phyloP scores from a whole-genome alignment of 306 rosid species.

The Trifolium fragiferum region DNA sequence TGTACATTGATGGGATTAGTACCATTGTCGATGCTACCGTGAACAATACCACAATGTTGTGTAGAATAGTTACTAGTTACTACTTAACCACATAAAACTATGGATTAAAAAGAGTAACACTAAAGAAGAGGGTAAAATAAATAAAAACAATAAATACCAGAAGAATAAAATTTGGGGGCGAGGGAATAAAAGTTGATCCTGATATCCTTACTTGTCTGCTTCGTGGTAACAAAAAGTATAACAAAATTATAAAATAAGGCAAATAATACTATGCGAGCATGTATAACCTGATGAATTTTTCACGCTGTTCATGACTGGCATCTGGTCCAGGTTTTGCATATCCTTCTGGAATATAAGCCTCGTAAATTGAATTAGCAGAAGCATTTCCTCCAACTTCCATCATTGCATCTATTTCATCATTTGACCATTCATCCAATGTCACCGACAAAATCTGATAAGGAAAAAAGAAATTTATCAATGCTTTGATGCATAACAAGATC shows the following conservation, averaged over 20 bases:
- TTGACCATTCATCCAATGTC: constrained; percentile 93
- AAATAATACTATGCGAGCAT: constrained; percentile 21
- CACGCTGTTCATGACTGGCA: constrained; percentile 75
- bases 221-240: constrained; percentile 24
- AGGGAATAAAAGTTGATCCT: background rate
- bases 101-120: constrained; percentile 7
- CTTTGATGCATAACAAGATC: constrained; percentile 7
- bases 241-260: constrained; percentile 18
- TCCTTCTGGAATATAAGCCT: constrained; percentile 85
- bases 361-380: constrained; percentile 90
- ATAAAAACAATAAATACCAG: background rate
- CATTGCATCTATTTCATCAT: constrained; percentile 85
- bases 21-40: constrained; percentile 25
- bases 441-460: constrained; percentile 78
- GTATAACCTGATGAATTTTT: constrained; percentile 81
- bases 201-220: background rate
- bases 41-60: constrained; percentile 11
- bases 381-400: constrained; percentile 93
- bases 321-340: constrained; percentile 75
- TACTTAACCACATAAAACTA: background rate
- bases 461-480: constrained; percentile 6
- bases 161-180: constrained; percentile 1
- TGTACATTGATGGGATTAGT: constrained; percentile 26
- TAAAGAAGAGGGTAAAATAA: background rate
- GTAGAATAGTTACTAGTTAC: background rate